phyloP scores from a whole-genome alignment of 2,329 filamentous ascomycete genomes.

The Diplodia corticola region DNA sequence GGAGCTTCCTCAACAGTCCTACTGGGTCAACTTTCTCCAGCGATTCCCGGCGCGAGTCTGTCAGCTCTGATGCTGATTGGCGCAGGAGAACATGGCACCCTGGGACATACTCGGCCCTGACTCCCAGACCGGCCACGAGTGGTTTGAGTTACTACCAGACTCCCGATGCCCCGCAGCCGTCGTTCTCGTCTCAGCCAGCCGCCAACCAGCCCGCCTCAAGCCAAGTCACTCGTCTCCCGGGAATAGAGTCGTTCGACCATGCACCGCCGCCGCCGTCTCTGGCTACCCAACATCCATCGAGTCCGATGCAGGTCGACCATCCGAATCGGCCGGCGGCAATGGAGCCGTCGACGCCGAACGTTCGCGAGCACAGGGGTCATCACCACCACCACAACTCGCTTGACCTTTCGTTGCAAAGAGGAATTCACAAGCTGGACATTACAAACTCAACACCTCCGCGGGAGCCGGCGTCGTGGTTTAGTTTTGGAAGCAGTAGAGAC shows the following conservation, averaged over 20 bases:
- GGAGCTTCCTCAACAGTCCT: constrained; percentile 66
- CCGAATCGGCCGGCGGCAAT: constrained; percentile 45
- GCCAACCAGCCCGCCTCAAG: constrained; percentile 52
- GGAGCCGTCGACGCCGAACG: constrained; percentile 35
- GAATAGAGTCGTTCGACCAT: constrained; percentile 89
- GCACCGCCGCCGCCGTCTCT: constrained; percentile 64
- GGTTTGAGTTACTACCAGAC: constrained; percentile 74
- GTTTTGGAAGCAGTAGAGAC: constrained; percentile 32
- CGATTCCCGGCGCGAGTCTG: constrained; percentile 67
- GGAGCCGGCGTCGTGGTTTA: constrained; percentile 35
- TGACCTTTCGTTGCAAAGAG: constrained; percentile 66
- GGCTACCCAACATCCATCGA: constrained; percentile 64
- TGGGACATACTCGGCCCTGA: constrained; percentile 64
- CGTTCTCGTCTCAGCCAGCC: constrained; percentile 44
- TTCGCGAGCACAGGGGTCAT: constrained; percentile 28
- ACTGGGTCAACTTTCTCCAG: constrained; percentile 60
- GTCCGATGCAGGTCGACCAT: constrained; percentile 75
- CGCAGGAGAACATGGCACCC: constrained; percentile 90
- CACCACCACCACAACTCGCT: constrained; percentile 47
- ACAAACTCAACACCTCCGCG: constrained; percentile 45
- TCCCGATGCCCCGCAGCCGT: constrained; percentile 61
- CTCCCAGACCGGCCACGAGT: constrained; percentile 65
- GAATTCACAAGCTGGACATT: constrained; percentile 67
- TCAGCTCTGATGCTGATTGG: constrained; percentile 71
- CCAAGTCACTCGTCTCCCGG: constrained; percentile 72